Evolutionary conservation across 352 stramenopile species (phyloP).

Genomic region (Elongisporangium anandrum): DNA sequence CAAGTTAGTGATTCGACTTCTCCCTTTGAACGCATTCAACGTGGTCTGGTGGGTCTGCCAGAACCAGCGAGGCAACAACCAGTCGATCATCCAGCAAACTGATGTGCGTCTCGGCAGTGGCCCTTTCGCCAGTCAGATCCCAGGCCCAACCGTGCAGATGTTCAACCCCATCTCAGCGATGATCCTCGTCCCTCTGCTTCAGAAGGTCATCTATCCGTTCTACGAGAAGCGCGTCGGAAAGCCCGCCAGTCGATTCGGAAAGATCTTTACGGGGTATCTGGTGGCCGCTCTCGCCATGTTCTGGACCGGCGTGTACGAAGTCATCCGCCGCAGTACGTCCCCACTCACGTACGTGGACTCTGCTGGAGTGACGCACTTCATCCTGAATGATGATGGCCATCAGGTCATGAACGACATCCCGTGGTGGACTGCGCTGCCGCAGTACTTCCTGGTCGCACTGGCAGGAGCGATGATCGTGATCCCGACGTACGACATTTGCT

Average conservation of each 20-base stretch:
- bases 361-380: constrained; percentile 12
- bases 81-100: constrained; percentile 59
- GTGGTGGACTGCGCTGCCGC: constrained; percentile 26
- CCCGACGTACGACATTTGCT: constrained; percentile 31
- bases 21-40: constrained; percentile 49
- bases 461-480: constrained; percentile 36
- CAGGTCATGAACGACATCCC: constrained; percentile 29
- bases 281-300: constrained; percentile 33
- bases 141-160: constrained; percentile 40
- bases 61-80: constrained; percentile 63
- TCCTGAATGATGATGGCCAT: constrained; percentile 27
- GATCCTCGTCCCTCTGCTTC: constrained; percentile 29
- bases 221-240: constrained; percentile 36
- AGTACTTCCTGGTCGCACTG: constrained; percentile 23
- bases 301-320: constrained; percentile 31
- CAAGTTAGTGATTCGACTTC: constrained; percentile 44
- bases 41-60: constrained; percentile 55
- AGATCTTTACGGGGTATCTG: constrained; percentile 26
- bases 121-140: constrained; percentile 29
- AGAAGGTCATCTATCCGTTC: constrained; percentile 32
- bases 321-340: constrained; percentile 20
- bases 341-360: constrained; percentile 16
- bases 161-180: constrained; percentile 39
- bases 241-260: constrained; percentile 30
- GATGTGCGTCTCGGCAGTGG: constrained; percentile 38